phyloP scores from a whole-genome alignment of 2,329 filamentous ascomycete genomes.

The Apiospora hydei region DNA sequence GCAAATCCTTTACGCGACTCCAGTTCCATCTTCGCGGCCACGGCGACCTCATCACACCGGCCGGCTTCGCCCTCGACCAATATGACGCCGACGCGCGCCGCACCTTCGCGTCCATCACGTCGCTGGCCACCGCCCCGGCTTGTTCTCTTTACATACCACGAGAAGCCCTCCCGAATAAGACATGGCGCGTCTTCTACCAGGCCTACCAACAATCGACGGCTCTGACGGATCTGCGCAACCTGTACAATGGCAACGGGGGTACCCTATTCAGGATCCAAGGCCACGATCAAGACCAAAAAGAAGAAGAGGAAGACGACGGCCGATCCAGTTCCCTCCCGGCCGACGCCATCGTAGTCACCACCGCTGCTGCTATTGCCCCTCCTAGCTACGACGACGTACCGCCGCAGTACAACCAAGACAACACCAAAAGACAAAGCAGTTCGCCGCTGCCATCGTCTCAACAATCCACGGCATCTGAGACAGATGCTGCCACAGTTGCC shows the following conservation, averaged over 20 bases:
- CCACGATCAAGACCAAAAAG: not conserved
- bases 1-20: not conserved
- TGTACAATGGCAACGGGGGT: slow-evolving; percentile 24
- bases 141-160: slow-evolving; percentile 24
- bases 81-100: not conserved
- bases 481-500: slow-evolving; percentile 12
- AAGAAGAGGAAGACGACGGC: too few species aligned
- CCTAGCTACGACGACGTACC: not conserved
- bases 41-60: slow-evolving; percentile 10
- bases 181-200: not conserved
- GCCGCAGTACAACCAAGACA: too few species aligned
- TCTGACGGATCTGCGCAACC: slow-evolving; percentile 1
- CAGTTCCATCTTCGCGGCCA: not conserved
- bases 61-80: not conserved
- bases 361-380: not conserved
- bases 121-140: slow-evolving; percentile 12
- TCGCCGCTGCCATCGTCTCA: not conserved
- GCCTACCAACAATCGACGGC: not conserved
- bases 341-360: not conserved
- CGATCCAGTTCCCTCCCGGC: not conserved
- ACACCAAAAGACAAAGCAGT: too few species aligned
- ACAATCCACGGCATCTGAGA: slow-evolving; percentile 13
- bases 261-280: not conserved
- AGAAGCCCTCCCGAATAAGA: not conserved
- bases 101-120: not conserved